Evolutionary conservation across 2,329 filamentous ascomycete genomes (phyloP).

Genomic region (Paecilomyces formosus): DNA sequence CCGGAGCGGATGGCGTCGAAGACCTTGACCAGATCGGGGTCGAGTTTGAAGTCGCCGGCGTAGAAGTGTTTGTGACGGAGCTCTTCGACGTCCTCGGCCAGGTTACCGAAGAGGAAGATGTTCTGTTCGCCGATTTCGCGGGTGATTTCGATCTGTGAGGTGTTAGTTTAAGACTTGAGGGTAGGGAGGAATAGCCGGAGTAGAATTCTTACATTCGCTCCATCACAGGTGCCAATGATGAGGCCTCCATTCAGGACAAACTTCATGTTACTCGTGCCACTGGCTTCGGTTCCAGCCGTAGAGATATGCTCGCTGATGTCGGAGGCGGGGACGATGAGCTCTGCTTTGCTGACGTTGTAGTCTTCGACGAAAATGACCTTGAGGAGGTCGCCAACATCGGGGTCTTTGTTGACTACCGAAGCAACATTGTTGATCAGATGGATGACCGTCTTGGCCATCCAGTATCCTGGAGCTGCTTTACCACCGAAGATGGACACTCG

Average conservation of each 20-base stretch:
- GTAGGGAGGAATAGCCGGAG: not conserved
- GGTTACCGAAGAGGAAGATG: conserved; percentile 96
- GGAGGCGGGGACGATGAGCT: conserved; percentile 89
- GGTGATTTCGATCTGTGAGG: conserved; percentile 81
- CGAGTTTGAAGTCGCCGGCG: conserved; percentile 65
- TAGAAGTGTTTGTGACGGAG: conserved; percentile 87
- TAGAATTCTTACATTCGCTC: conserved; percentile 70
- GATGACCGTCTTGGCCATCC: conserved; percentile 99
- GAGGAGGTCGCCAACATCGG: conserved; percentile 83
- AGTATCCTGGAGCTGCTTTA: conserved; percentile 96
- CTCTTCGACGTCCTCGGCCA: conserved; percentile 94
- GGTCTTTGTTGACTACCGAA: conserved; percentile 81
- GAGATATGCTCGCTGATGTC: conserved; percentile 99
- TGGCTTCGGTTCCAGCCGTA: conserved; percentile 85
- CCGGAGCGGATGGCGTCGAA: conserved; percentile 75
- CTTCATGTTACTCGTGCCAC: conserved; percentile 97
- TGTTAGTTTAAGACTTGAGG: conserved; percentile 3
- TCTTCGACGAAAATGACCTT: conserved; percentile 98
- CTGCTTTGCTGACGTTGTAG: conserved; percentile 99
- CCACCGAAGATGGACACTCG: conserved; percentile 95
- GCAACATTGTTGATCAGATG: conserved; percentile 93
- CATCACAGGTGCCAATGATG: conserved; percentile 96
- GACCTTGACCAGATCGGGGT: conserved; percentile 68
- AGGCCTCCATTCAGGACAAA: conserved; percentile 96
- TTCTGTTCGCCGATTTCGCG: conserved; percentile 94